Evolutionary conservation across 768 basidiomycete genomes (phyloP).

Genomic region (Suillus fuscotomentosus): DNA sequence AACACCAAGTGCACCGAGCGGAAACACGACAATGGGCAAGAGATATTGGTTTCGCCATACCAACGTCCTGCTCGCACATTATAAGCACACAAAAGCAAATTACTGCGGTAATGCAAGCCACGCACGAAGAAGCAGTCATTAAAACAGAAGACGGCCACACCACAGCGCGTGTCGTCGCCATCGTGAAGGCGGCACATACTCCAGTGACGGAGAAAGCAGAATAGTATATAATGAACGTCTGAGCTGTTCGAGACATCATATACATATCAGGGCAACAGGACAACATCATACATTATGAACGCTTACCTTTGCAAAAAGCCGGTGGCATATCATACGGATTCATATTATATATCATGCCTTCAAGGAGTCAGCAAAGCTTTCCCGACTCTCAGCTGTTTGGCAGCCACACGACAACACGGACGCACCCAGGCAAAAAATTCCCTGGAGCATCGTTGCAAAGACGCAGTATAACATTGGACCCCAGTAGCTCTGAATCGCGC

Average conservation of each 20-base stretch:
- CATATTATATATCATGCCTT: conserved; percentile 68
- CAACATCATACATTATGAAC: conserved; percentile 15
- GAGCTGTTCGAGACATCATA: conserved; percentile 29
- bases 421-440: conserved; percentile 59
- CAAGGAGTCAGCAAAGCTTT: neutral
- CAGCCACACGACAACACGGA: neutral
- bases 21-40: conserved; percentile 47
- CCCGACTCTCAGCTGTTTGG: neutral
- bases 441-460: conserved; percentile 52
- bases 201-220: conserved; percentile 46
- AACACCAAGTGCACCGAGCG: conserved; percentile 41
- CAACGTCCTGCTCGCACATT: conserved; percentile 35
- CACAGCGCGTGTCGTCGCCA: conserved; percentile 48
- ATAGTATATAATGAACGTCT: conserved; percentile 43
- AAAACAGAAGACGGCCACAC: conserved; percentile 33
- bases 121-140: conserved; percentile 22
- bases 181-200: conserved; percentile 40
- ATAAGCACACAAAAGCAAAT: neutral
- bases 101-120: conserved; percentile 2
- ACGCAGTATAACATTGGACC: conserved; percentile 46
- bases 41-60: conserved; percentile 47
- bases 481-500: conserved; percentile 45
- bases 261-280: conserved; percentile 11
- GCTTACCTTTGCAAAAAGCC: conserved; percentile 55
- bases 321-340: conserved; percentile 57